A percentile compares a stretch with the other conserved stretches of the same genome.
Evolutionary conservation across 2,329 filamentous ascomycete genomes (phyloP).

Genomic region (Fusarium goolgardi): DNA sequence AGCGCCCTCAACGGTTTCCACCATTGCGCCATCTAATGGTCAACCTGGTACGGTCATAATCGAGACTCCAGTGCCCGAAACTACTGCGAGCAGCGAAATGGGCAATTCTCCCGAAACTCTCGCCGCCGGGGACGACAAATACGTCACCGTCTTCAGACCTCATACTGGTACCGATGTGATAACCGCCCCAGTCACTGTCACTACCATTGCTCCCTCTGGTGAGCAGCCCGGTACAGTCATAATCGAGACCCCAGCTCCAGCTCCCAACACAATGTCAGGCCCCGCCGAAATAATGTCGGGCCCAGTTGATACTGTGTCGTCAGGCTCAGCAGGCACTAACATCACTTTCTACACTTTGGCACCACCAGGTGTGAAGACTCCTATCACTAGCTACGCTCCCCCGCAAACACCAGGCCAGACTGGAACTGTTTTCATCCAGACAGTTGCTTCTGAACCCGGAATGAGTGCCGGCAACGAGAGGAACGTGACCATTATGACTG

Average conservation of each 20-base stretch:
- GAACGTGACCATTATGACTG: conserved; percentile 24
- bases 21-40: not conserved
- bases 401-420: conserved; percentile 22
- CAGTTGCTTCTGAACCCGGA: conserved; percentile 14
- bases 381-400: conserved; percentile 22
- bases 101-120: not conserved
- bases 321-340: conserved; percentile 11
- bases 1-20: not conserved
- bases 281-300: conserved; percentile 3
- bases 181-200: conserved; percentile 25
- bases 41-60: conserved; percentile 33
- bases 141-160: conserved; percentile 34
- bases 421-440: conserved; percentile 31
- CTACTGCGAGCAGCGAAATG: not conserved
- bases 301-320: not conserved
- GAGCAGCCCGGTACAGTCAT: conserved; percentile 33
- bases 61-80: conserved; percentile 10
- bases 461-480: not conserved
- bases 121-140: conserved; percentile 17
- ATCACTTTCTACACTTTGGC: conserved; percentile 30
- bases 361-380: conserved; percentile 9
- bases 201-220: conserved; percentile 12
- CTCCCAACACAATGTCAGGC: conserved; percentile 3
- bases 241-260: conserved; percentile 27
- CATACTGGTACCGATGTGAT: conserved; percentile 29